A percentile compares a stretch with the other conserved stretches of the same genome.
Evolutionary conservation across 768 basidiomycete genomes (phyloP).

Genomic region (Amanita subjunquillea): DNA sequence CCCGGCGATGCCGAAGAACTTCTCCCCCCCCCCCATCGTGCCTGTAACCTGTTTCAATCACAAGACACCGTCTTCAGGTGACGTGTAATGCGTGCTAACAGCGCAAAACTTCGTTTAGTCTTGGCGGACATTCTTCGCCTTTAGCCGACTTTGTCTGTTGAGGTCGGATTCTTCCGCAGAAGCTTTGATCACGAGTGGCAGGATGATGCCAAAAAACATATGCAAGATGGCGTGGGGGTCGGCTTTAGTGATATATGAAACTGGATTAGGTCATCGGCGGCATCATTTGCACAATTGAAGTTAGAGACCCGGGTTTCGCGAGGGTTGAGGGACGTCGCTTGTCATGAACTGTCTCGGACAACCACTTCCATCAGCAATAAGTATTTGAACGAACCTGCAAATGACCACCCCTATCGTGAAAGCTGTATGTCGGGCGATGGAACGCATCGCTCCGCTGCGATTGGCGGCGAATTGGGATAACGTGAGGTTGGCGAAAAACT

Average conservation of each 20-base stretch:
- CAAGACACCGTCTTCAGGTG: not conserved
- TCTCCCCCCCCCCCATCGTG: too few species aligned
- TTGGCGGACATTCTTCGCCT: not conserved
- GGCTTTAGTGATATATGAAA: not conserved
- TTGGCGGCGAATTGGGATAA: constrained; percentile 94
- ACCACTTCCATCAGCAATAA: not conserved
- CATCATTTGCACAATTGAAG: not conserved
- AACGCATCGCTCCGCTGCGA: constrained; percentile 75
- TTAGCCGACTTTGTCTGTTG: not conserved
- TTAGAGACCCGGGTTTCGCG: not conserved
- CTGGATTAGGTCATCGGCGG: not conserved
- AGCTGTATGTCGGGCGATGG: constrained; percentile 59
- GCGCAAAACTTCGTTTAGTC: not conserved
- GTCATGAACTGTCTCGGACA: not conserved
- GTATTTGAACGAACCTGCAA: not conserved
- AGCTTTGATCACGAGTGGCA: not conserved
- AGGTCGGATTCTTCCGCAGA: not conserved
- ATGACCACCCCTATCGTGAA: constrained; percentile 33
- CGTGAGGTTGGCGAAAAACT: constrained; percentile 36
- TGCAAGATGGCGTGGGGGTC: not conserved
- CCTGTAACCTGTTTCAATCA: not conserved
- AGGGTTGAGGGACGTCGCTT: not conserved
- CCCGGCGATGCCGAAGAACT: not conserved
- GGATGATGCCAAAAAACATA: not conserved
- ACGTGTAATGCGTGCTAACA: not conserved